Evolutionary conservation across 371 early-diverging fungal genomes (phyloP).

Genomic region (Syncephalastrum monosporum): DNA sequence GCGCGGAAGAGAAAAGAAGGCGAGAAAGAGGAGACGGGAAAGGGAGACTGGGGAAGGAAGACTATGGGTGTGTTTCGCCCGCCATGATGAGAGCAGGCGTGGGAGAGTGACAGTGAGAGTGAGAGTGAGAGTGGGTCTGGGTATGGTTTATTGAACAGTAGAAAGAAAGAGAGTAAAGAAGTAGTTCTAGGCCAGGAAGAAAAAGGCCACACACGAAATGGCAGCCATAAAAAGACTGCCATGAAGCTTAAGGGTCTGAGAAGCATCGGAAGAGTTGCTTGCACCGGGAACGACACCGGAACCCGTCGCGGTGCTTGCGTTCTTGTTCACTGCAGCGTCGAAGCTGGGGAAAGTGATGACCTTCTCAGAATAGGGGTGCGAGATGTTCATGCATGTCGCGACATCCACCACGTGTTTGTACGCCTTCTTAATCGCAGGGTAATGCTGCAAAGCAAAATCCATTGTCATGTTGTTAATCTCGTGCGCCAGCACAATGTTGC

Average conservation of each 20-base stretch:
- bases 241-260: slow-evolving; percentile 5
- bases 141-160: neutral
- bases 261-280: slow-evolving; percentile 15
- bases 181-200: slow-evolving; percentile 1
- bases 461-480: slow-evolving; percentile 58
- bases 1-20: too few relatives aligned
- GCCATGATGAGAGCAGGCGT: too few relatives aligned
- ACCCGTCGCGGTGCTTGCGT: slow-evolving; percentile 28
- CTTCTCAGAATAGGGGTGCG: slow-evolving; percentile 48
- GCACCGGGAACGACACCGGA: slow-evolving; percentile 38
- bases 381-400: slow-evolving; percentile 56
- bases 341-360: slow-evolving; percentile 40
- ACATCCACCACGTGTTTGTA: slow-evolving; percentile 48
- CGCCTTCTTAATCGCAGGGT: slow-evolving; percentile 46
- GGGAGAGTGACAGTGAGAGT: too few relatives aligned
- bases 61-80: neutral
- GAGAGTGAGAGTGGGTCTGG: neutral
- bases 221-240: slow-evolving; percentile 10
- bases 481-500: slow-evolving; percentile 51
- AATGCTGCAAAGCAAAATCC: slow-evolving; percentile 43
- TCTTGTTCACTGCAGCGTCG: slow-evolving; percentile 23
- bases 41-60: neutral
- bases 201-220: slow-evolving; percentile 3
- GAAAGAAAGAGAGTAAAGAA: neutral
- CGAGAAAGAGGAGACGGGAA: neutral